Evolutionary conservation across 2,329 filamentous ascomycete genomes (phyloP).

Genomic region (Neonectria hederae): DNA sequence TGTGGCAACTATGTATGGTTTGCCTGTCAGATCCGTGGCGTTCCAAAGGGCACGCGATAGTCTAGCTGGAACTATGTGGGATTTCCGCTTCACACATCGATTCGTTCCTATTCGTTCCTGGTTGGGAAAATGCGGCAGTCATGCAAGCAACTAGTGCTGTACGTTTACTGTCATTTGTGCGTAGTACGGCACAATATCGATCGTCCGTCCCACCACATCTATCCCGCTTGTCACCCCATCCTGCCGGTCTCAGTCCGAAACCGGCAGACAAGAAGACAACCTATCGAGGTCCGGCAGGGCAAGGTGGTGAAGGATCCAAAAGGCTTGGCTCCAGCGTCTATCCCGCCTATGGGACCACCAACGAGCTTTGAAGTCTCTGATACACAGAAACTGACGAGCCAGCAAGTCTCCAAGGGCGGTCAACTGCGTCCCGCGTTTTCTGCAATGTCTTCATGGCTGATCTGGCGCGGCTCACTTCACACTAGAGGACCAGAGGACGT

Average conservation of each 20-base stretch:
- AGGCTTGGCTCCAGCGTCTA: not conserved
- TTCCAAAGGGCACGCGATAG: not conserved
- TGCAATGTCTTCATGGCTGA: constrained; percentile 8
- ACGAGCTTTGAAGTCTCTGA: constrained; percentile 15
- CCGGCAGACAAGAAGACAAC: constrained; percentile 2
- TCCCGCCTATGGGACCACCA: constrained; percentile 8
- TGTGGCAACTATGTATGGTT: no score
- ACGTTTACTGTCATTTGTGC: not conserved
- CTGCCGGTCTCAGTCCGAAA: constrained; percentile 16
- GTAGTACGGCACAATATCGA: not conserved
- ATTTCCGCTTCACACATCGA: not conserved
- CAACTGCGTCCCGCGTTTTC: constrained; percentile 22
- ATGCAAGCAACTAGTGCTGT: not conserved
- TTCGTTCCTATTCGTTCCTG: not conserved
- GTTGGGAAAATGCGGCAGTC: not conserved
- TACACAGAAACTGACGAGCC: constrained; percentile 2
- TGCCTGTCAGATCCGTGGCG: not conserved
- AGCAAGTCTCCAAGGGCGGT: constrained; percentile 4
- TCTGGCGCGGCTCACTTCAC: constrained; percentile 3
- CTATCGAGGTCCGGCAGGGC: not conserved
- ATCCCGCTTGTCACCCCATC: not conserved
- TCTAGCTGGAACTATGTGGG: not conserved
- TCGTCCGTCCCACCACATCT: not conserved
- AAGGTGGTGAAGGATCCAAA: constrained; percentile 1
- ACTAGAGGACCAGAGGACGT: not conserved